These are phyloP conservation scores for Cymbopogon flexuosus DNA, from an alignment of 202 grass and related monocot species.

Conservation along the genomic window DNA sequence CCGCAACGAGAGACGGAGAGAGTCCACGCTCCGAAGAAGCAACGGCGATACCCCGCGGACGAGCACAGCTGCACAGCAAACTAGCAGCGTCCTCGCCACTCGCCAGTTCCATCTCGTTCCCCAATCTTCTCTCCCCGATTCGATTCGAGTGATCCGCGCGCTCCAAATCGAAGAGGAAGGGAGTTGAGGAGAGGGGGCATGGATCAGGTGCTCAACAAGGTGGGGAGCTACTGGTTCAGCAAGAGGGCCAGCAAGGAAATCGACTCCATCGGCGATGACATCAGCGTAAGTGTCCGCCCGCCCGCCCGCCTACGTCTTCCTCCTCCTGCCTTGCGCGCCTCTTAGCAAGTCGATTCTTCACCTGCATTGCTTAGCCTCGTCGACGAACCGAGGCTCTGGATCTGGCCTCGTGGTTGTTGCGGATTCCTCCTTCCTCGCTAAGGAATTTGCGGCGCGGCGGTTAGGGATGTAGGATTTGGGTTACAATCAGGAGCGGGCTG, in stretches of 20 bases:
- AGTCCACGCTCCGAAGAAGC: conserved; percentile 14
- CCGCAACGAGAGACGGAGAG: neutral
- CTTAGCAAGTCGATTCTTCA: neutral
- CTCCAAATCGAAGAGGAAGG: neutral
- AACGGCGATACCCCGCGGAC: neutral
- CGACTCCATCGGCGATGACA: conserved; percentile 76
- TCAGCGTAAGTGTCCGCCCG: conserved; percentile 43
- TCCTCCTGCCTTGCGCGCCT: neutral
- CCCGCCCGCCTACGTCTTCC: neutral
- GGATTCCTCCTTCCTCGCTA: neutral
- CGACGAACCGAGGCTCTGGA: neutral
- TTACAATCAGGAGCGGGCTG: neutral
- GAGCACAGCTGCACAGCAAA: neutral
- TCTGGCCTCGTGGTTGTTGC: neutral
- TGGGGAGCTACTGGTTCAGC: conserved; percentile 90
- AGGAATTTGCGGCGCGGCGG: neutral
- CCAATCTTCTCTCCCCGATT: neutral
- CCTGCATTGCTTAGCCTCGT: neutral
- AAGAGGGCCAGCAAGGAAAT: conserved; percentile 89
- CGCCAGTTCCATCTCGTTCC: neutral
- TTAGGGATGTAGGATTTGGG: neutral
- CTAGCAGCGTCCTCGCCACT: neutral
- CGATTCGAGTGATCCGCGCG: neutral
- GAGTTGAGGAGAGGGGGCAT: conserved; percentile 27
- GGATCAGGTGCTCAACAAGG: conserved; percentile 95